Evolutionary conservation across 139 green algal genomes (phyloP), one percentile per base, ranked within the genome.

Genomic region (Micractinium conductrix): DNA sequence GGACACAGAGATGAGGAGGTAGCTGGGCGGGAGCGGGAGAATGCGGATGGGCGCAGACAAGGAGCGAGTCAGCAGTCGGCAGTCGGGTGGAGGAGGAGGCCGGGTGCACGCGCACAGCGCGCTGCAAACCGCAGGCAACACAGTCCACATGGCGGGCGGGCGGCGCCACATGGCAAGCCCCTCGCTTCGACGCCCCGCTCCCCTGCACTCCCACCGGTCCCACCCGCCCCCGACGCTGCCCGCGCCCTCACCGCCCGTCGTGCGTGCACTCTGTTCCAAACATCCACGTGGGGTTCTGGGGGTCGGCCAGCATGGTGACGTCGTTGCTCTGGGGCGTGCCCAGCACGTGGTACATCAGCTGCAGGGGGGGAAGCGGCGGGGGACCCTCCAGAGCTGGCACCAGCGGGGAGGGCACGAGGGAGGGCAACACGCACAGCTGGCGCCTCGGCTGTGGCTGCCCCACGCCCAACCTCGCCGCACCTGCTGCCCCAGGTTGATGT

Each of bases 321-420:
- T 98, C 96, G 35, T 93, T 38, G 2, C 58, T 45, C 90, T 98
- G 96, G 16, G 86, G 79, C 2, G 83, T 93, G 38, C 95, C 96
- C 38, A 98, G 75, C 55, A 92, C 85, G 87, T 98, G 96, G 88
- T 98, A 98, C 83, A 81, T 94, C 28, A 99, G 88, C 89, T 81
- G 74, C 55, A 55, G 33, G 2, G 26, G 35, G 24, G 26, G 19
- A 68, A 26, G 60, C 35, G 53, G 53, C 8, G 53, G 53, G 2
- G 53, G 53, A 62, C 24, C 53, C 10, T 24, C 48, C 12, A 10
- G 10, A 16, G 53, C 26, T 68, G 60, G 60, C 12, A 68, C 8
- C 53, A 62, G 53, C 53, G 53, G 24, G 53, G n/a, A n/a, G n/a
- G n/a, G n/a, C n/a, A n/a, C n/a, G n/a, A n/a, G n/a, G n/a, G n/a